Evolutionary conservation across 768 basidiomycete species (phyloP).

Genomic region (Leucocoprinus sp.): DNA sequence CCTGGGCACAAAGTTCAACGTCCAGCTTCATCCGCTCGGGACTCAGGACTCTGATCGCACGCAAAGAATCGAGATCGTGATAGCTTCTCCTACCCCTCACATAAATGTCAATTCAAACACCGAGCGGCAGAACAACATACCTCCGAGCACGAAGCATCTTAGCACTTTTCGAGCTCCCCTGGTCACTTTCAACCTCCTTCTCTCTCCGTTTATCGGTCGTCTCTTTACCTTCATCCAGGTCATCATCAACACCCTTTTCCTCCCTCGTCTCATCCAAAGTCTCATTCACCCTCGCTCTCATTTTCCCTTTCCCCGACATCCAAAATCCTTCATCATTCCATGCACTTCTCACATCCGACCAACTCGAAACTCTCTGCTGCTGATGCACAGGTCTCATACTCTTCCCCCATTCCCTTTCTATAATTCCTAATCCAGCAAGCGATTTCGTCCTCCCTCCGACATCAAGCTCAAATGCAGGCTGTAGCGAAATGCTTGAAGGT

Average conservation of each 20-base stretch:
- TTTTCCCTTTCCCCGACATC: conserved; percentile 4
- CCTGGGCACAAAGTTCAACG: conserved; percentile 69
- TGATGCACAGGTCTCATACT: conserved; percentile 6
- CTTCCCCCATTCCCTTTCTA: neutral
- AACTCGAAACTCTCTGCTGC: conserved; percentile 13
- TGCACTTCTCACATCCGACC: conserved; percentile 21
- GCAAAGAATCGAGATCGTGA: conserved; percentile 49
- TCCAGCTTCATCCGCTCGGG: conserved; percentile 68
- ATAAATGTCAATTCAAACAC: conserved; percentile 2
- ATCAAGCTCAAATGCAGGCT: conserved; percentile 8
- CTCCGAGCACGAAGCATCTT: conserved; percentile 18
- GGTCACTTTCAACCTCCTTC: neutral
- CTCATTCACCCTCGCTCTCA: neutral
- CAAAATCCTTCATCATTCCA: conserved; percentile 3
- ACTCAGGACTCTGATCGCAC: conserved; percentile 38
- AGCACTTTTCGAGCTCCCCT: conserved; percentile 3
- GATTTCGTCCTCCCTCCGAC: neutral
- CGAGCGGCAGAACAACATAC: conserved; percentile 15
- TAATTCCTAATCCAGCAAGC: neutral
- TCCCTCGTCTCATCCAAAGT: neutral
- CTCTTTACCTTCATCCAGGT: neutral
- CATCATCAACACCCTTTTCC: conserved; percentile 5
- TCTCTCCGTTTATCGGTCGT: neutral
- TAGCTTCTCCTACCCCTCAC: conserved; percentile 43
- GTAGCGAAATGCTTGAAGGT: neutral